Percentiles rank a stretch among this genome's conserved stretches.
Conservation (phyloP, 305 asterid species). For the Fraxinus dipetala region DNA sequence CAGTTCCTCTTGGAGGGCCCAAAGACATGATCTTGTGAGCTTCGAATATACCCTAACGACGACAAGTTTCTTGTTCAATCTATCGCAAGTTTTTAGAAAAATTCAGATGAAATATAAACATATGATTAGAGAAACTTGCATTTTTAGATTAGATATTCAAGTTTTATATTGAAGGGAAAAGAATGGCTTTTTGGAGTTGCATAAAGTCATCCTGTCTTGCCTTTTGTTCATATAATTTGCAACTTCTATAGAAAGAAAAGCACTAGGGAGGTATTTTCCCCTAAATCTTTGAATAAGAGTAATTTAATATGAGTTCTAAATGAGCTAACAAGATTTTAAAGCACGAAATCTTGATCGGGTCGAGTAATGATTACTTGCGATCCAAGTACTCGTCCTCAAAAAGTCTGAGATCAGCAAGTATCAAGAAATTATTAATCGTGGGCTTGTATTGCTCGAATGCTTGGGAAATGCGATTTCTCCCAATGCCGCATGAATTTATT, state of each 20-base stretch:
- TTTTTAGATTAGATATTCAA: constrained; percentile 7
- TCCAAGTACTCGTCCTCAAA: not conserved
- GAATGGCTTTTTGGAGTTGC: constrained; percentile 45
- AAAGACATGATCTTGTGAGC: constrained; percentile 33
- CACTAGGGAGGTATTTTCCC: not conserved
- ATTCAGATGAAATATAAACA: not conserved
- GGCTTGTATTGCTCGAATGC: not conserved
- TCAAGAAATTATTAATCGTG: not conserved
- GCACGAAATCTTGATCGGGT: not conserved
- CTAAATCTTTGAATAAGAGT: not conserved
- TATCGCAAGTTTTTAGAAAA: not conserved
- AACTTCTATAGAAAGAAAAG: constrained; percentile 31
- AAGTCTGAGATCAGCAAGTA: not conserved
- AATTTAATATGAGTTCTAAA: not conserved
- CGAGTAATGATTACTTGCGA: not conserved
- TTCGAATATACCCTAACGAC: not conserved
- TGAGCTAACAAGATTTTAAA: not conserved
- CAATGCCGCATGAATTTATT: not conserved
- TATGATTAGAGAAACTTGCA: not conserved
- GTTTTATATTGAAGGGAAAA: constrained; percentile 30
- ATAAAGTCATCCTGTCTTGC: constrained; percentile 36
- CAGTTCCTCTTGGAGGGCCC: constrained; percentile 26
- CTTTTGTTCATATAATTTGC: not conserved
- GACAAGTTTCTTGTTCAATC: not conserved
- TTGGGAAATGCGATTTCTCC: not conserved